Evolutionary conservation across 1,284 basidiomycete genomes (phyloP), one percentile per base, ranked within the genome.

Genomic region (Microbotryum scabiosae): DNA sequence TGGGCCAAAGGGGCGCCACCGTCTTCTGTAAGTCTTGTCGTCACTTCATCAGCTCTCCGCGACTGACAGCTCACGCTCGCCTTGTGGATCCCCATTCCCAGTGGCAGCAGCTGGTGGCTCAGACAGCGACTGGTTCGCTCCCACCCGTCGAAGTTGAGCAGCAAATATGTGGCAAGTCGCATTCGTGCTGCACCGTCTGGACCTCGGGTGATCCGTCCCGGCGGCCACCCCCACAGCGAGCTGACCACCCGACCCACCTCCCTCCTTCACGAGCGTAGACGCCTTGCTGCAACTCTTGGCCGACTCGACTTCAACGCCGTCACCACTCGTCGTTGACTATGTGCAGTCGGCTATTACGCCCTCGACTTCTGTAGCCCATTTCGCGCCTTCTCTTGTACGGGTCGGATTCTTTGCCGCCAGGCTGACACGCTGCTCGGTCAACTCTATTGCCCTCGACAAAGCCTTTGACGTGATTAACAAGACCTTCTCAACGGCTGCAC

Each of bases 401-500:
- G 46, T 52, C 2, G 30, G 46, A 2, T 51, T 26, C 51, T 45
- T 63, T 53, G 64, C 56, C 12, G 25, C 41, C n/a, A 41, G 25
- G 7, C 25, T 51, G 4, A 18, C 45, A 25, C 18, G 25, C 4
- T n/a, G 30, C 5, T 36, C n/a, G 4, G 21, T 32, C 25, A n/a
- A 44, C 21, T 12, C 52, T 28, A 10, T 59, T 2, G 26, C 58
- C 3, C 5, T 51, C 36, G 61, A 62, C 26, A 1, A 21, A 4
- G 51, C 51, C 56, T 54, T 62, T 18, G 14, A 23, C 18, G 18
- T 51, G n/a, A 16, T 65, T 46, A 60, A 56, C 44, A n/a, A 16
- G 1, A 26, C 44, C 2, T 46, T 55, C 0, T 18, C 21, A 1
- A 20, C 48, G 2, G 7, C 30, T 14, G 30, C 41, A 7, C 5